Evolutionary conservation across 495 filamentous ascomycete species (phyloP).

Genomic region (Talaromyces proteolyticus): DNA sequence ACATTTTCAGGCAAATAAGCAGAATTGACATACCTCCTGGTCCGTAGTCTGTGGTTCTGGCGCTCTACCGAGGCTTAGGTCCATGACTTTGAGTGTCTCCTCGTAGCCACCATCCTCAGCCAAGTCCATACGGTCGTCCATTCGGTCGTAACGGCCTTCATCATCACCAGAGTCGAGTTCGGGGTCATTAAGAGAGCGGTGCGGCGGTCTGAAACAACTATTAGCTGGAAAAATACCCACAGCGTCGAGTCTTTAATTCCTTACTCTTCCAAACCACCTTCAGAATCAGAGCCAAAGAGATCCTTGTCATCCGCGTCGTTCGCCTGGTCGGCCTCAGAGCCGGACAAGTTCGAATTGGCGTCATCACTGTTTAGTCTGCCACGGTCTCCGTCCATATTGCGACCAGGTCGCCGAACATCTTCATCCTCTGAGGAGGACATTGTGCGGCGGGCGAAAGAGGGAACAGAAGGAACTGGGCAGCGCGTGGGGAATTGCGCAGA

Average conservation of each 20-base stretch:
- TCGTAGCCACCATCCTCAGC: slow-evolving; percentile 43
- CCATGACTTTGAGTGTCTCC: slow-evolving; percentile 48
- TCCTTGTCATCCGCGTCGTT: slow-evolving; percentile 38
- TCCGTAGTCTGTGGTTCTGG: slow-evolving; percentile 67
- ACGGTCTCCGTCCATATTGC: slow-evolving; percentile 18
- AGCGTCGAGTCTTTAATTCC: slow-evolving; percentile 22
- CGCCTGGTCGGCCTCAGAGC: not conserved
- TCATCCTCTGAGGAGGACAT: slow-evolving; percentile 43
- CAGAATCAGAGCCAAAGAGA: slow-evolving; percentile 56
- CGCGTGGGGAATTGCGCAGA: not conserved
- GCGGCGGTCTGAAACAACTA: slow-evolving; percentile 30
- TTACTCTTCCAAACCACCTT: slow-evolving; percentile 31
- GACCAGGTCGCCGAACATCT: slow-evolving; percentile 33
- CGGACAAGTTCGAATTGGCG: slow-evolving; percentile 22
- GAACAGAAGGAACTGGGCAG: too few species aligned
- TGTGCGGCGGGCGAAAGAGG: not conserved
- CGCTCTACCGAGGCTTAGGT: slow-evolving; percentile 56
- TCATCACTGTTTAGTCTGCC: slow-evolving; percentile 43
- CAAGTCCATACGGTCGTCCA: slow-evolving; percentile 40
- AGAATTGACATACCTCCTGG: slow-evolving; percentile 40
- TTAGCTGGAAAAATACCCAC: slow-evolving; percentile 21
- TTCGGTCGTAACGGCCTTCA: slow-evolving; percentile 48
- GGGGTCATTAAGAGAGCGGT: slow-evolving; percentile 60
- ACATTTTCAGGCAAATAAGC: not conserved
- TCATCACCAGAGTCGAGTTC: slow-evolving; percentile 82